Evolutionary conservation across 1,284 basidiomycete genomes (phyloP), one percentile per base, ranked within the genome.

Genomic region (Pseudozyma hubeiensis): DNA sequence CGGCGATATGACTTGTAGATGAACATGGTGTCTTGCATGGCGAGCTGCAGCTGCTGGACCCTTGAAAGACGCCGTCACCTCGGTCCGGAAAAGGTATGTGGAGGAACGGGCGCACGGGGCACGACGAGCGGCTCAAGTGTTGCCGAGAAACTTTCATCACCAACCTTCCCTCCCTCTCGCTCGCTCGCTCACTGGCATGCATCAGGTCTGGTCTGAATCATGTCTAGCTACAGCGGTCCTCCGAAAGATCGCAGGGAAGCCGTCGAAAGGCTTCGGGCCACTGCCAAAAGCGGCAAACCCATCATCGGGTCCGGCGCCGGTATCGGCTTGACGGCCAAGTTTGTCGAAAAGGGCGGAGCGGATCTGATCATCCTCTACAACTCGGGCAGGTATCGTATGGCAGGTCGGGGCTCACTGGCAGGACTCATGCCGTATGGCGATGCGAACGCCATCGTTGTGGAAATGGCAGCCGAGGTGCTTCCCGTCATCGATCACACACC

Each of bases 371-470:
- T 73, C 29, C 61, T 74, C 40, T 74, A 74, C 53, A 74, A 74
- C 53, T 69, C 66, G 8, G 71, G 71, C 11, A 46, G 71, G 7
- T 74, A 69, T 46, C 65, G 71, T 24, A 74, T 74, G 71, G 63
- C 65, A 9, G 71, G 71, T 3, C 24, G 71, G 30, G 71, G 71
- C 17, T 69, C 66, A 9, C 30, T 74, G 19, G 71, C 71, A 1
- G 71, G 71, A 2, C 31, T 74, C 17, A 74, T 74, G 71, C 71
- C 71, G 24, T 74, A 74, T 37, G 71, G 71, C 31, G 71, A 74
- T 53, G 71, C 71, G 13, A 70, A 74, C 17, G 66, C 66, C 16
- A 70, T 70, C 33, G 71, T 74, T 8, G 54, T 74, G 46, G 66
- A 69, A 24, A 69, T 74, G 65, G 71, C 71, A 7, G 35, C 56